A percentile compares a stretch with the other conserved stretches of the same genome.
These are phyloP conservation scores for Colletotrichum tamarilloi DNA, from an alignment of 2,329 filamentous ascomycete genomes.

Conservation along the genomic window DNA sequence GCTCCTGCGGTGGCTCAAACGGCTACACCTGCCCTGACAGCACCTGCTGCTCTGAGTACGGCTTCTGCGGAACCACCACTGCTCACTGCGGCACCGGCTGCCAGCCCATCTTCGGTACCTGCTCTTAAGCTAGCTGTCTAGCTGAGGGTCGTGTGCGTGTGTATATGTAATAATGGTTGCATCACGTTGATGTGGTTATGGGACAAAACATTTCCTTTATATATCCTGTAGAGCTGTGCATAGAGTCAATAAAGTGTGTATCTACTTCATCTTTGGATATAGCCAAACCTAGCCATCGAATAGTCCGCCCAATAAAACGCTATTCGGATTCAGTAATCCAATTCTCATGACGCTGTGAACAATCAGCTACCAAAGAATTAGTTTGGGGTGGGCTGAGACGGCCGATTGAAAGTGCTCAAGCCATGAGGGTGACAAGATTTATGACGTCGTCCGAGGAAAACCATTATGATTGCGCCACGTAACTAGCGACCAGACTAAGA, in stretches of 20 bases:
- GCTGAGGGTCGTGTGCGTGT: neutral
- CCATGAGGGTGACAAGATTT: neutral
- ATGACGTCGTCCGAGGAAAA: neutral
- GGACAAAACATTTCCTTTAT: neutral
- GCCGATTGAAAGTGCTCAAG: neutral
- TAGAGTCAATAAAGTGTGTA: constrained; percentile 21
- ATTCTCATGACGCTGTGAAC: neutral
- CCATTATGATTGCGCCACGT: neutral
- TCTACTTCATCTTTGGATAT: constrained; percentile 10
- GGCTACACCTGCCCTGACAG: constrained; percentile 16
- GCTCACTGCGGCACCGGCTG: constrained; percentile 37
- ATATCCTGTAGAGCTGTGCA: constrained; percentile 16
- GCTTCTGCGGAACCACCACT: constrained; percentile 37
- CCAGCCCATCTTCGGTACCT: constrained; percentile 32
- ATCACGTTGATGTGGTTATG: neutral
- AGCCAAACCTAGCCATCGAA: constrained; percentile 1
- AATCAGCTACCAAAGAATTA: neutral
- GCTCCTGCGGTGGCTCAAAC: constrained; percentile 27
- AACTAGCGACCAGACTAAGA: neutral
- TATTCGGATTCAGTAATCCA: no score
- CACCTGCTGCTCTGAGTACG: constrained; percentile 38
- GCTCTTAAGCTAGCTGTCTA: neutral
- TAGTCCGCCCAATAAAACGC: neutral
- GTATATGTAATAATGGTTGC: neutral
- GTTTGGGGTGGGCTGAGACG: neutral